A percentile compares a stretch with the other conserved stretches of the same genome.
phyloP scores from a whole-genome alignment of 371 early-diverging fungal genomes.

The Actinomucor elegans region DNA sequence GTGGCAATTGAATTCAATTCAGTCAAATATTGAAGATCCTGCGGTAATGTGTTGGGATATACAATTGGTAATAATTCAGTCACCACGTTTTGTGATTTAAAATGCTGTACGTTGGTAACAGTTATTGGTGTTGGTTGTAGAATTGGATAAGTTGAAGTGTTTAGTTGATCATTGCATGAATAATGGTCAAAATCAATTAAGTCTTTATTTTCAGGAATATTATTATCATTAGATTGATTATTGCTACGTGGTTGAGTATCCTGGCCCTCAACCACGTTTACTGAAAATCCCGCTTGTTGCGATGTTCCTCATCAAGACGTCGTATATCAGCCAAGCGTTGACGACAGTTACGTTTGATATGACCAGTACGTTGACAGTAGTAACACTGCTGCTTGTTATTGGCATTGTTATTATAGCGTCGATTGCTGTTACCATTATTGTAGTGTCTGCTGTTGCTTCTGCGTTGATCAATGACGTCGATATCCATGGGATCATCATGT shows the following conservation, averaged over 20 bases:
- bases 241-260: too few species aligned
- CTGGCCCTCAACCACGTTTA: background rate
- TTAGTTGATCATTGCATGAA: too few species aligned
- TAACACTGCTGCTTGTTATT: background rate
- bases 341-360: background rate
- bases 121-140: too few species aligned
- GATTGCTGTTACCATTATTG: background rate
- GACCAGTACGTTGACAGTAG: background rate
- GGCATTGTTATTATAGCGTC: background rate
- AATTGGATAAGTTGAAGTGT: too few species aligned
- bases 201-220: too few species aligned
- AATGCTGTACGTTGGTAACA: too few species aligned
- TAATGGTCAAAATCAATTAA: too few species aligned
- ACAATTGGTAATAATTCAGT: too few species aligned
- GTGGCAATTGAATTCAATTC: background rate
- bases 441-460: background rate
- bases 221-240: too few species aligned
- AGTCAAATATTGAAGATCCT: background rate
- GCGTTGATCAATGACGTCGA: background rate
- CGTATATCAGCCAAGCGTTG: background rate
- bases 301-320: background rate
- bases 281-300: background rate
- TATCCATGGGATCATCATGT: background rate
- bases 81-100: too few species aligned
- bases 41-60: too few species aligned